These are phyloP conservation scores for Zymoseptoria brevis DNA, from an alignment of 2,329 filamentous ascomycete species.

Conservation along the genomic window DNA sequence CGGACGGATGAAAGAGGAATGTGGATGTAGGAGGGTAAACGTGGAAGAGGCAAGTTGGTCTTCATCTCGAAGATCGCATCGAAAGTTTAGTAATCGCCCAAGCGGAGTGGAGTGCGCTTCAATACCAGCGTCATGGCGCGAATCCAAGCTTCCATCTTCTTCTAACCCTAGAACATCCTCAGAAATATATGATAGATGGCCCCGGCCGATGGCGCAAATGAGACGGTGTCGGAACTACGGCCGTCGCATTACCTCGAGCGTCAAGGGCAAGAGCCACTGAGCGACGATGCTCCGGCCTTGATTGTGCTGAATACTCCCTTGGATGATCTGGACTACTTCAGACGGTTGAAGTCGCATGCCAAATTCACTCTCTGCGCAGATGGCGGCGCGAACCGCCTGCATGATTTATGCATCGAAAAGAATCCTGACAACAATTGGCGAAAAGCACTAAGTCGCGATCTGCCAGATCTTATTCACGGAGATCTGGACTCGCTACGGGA, in stretches of 20 bases:
- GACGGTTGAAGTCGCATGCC: slow-evolving; percentile 45
- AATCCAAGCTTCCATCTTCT: background rate
- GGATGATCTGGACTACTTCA: slow-evolving; percentile 42
- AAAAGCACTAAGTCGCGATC: slow-evolving; percentile 19
- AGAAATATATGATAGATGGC: background rate
- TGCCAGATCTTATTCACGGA: slow-evolving; percentile 63
- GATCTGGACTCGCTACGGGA: slow-evolving; percentile 78
- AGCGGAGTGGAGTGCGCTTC: background rate
- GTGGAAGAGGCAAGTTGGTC: slow-evolving; percentile 4
- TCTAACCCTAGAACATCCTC: background rate
- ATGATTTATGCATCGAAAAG: slow-evolving; percentile 38
- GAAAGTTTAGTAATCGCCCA: slow-evolving; percentile 6
- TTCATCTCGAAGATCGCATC: background rate
- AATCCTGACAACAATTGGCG: slow-evolving; percentile 8
- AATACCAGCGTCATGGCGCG: background rate
- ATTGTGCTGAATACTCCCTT: slow-evolving; percentile 57
- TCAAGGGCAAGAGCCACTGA: background rate
- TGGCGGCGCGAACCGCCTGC: slow-evolving; percentile 77
- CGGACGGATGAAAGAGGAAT: slow-evolving; percentile 5
- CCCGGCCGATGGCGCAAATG: background rate
- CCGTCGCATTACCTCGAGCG: slow-evolving; percentile 19
- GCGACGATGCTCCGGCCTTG: slow-evolving; percentile 32
- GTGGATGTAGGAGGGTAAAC: background rate
- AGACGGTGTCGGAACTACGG: slow-evolving; percentile 5
- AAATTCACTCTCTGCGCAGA: slow-evolving; percentile 72